These are phyloP conservation scores for Glarea lozoyensis DNA, from an alignment of 495 filamentous ascomycete genomes.

Conservation along the genomic window DNA sequence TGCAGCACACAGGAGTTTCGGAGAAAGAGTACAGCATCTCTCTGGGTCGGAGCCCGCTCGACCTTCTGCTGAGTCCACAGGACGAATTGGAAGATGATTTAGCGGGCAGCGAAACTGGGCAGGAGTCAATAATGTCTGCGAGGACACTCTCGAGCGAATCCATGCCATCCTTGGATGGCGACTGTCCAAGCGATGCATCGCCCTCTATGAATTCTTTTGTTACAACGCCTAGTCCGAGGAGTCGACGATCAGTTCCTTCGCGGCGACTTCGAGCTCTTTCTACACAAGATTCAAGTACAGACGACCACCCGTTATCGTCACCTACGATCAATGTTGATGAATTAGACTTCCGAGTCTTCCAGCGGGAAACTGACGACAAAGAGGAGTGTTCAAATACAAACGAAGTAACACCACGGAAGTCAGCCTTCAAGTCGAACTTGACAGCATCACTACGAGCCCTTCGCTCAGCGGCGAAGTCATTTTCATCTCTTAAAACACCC, in stretches of 20 bases:
- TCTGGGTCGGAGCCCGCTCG: slow-evolving; percentile 38
- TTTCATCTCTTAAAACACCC: slow-evolving; percentile 66
- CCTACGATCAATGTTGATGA: slow-evolving; percentile 29
- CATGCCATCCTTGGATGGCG: slow-evolving; percentile 51
- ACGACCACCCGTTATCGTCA: slow-evolving; percentile 37
- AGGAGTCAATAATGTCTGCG: slow-evolving; percentile 29
- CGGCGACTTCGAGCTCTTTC: slow-evolving; percentile 23
- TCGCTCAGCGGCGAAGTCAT: slow-evolving; percentile 73
- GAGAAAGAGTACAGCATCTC: slow-evolving; percentile 40
- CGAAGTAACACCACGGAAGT: slow-evolving; percentile 28
- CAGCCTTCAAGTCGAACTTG: slow-evolving; percentile 83
- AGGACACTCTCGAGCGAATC: slow-evolving; percentile 52
- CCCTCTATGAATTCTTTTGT: slow-evolving; percentile 19
- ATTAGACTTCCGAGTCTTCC: slow-evolving; percentile 38
- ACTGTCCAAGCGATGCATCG: slow-evolving; percentile 25
- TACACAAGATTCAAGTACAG: slow-evolving; percentile 8
- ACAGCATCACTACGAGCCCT: slow-evolving; percentile 85
- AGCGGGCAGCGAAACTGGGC: slow-evolving; percentile 33
- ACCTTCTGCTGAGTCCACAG: slow-evolving; percentile 44
- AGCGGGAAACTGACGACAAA: slow-evolving; percentile 17
- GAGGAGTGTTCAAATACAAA: slow-evolving; percentile 28
- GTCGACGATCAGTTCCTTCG: slow-evolving; percentile 23
- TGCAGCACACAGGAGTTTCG: slow-evolving; percentile 34
- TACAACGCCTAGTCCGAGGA: slow-evolving; percentile 19
- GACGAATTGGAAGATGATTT: slow-evolving; percentile 42